A percentile compares a stretch with the other conserved stretches of the same genome.
Conservation (phyloP, 2,329 filamentous ascomycete species). For the Sporothrix humicola region DNA sequence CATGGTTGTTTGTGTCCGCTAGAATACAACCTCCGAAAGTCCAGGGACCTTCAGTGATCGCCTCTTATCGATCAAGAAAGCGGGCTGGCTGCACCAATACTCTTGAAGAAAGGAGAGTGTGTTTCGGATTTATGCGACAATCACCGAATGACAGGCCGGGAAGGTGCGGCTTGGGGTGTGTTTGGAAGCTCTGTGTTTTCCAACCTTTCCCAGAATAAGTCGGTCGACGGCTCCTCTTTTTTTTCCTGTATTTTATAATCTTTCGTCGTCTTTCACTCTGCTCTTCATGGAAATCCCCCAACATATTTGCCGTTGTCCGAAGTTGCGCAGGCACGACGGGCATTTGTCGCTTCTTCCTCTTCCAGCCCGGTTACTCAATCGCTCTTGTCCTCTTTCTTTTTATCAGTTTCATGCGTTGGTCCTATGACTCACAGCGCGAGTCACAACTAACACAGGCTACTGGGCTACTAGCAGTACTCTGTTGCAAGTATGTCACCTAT, state of each 20-base stretch:
- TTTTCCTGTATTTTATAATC: no score
- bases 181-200: background rate
- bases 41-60: background rate
- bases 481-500: no score
- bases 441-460: background rate
- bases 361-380: background rate
- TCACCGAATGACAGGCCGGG: conserved; percentile 32
- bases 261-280: background rate
- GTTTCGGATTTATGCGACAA: conserved; percentile 35
- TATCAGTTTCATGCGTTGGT: conserved; percentile 1
- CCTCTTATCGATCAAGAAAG: conserved; percentile 34
- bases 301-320: background rate
- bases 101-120: background rate
- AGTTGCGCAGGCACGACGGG: background rate
- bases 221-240: background rate
- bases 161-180: background rate
- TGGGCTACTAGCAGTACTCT: no score
- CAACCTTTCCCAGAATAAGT: background rate
- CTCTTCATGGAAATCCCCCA: background rate
- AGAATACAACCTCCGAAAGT: background rate
- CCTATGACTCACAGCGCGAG: conserved; percentile 28
- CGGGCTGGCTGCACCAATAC: conserved; percentile 23
- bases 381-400: background rate
- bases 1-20: no score
- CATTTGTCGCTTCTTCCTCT: background rate